Percentiles rank a stretch among this genome's conserved stretches.
Conservation (phyloP, 2,329 filamentous ascomycete genomes). For the Ophiognomonia clavigignenti-juglandacearum region DNA sequence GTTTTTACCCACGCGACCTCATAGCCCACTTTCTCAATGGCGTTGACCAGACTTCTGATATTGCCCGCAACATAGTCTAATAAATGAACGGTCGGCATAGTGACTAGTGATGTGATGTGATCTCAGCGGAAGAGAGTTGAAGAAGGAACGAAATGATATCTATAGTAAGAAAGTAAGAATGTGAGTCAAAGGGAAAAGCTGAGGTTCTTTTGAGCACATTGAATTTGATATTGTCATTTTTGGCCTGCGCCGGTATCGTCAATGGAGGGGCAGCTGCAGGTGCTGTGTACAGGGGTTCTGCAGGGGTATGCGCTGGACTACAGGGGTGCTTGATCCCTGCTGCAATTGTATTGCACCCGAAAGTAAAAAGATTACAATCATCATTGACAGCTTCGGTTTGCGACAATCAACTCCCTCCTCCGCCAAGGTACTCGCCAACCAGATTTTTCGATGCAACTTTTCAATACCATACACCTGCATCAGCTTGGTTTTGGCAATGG, state of each 20-base stretch:
- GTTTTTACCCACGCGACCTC: slow-evolving; percentile 86
- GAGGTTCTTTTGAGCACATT: background rate
- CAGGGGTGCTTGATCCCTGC: no score
- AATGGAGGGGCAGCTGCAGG: no score
- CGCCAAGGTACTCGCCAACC: no score
- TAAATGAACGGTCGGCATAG: slow-evolving; percentile 73
- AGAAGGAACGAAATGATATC: background rate
- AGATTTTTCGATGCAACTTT: background rate
- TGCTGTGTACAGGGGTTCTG: no score
- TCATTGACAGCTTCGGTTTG: no score
- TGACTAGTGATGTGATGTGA: slow-evolving; percentile 20
- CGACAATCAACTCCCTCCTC: no score
- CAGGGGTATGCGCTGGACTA: no score
- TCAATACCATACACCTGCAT: background rate
- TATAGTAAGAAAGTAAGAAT: background rate
- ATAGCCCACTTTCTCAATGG: slow-evolving; percentile 93
- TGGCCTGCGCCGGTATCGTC: background rate
- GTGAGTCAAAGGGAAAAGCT: background rate
- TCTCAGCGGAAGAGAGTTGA: background rate
- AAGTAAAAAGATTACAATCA: no score
- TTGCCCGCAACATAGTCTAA: slow-evolving; percentile 94
- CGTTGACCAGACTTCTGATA: slow-evolving; percentile 91
- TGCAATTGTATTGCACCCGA: no score
- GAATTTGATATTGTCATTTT: no score
- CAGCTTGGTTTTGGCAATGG: slow-evolving; percentile 4